phyloP scores from a whole-genome alignment of 1,139 yeast genomes.

The Diutina ranongensis region DNA sequence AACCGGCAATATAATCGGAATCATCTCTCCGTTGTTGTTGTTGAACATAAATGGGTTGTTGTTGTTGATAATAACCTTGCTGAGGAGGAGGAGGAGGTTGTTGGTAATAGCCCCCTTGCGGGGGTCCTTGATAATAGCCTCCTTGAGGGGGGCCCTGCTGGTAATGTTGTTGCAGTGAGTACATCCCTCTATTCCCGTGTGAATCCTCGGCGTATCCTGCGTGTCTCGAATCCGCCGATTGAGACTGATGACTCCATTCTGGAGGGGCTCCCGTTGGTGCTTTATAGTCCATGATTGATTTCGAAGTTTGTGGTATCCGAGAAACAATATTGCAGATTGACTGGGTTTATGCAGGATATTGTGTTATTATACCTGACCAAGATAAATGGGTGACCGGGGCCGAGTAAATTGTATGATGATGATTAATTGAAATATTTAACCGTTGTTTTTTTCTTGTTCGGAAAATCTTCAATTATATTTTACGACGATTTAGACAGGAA shows the following conservation, averaged over 20 bases:
- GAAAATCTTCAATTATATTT: too few species aligned
- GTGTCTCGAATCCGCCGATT: slow-evolving; percentile 16
- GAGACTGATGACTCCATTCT: slow-evolving; percentile 21
- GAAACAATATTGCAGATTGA: too few species aligned
- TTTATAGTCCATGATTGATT: slow-evolving; percentile 13
- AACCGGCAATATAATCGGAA: slow-evolving; percentile 50
- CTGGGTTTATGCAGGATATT: too few species aligned
- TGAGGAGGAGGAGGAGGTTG: slow-evolving; percentile 8
- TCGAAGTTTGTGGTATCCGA: too few species aligned
- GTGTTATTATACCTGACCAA: too few species aligned
- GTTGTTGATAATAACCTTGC: slow-evolving; percentile 28
- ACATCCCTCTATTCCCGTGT: slow-evolving; percentile 1
- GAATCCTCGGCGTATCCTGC: slow-evolving; percentile 5
- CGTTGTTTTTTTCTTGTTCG: too few species aligned
- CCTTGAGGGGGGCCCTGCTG: slow-evolving; percentile 6
- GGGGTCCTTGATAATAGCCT: slow-evolving; percentile 10
- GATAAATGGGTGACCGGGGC: too few species aligned
- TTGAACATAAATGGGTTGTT: slow-evolving; percentile 43
- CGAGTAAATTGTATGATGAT: too few species aligned
- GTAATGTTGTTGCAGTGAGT: not conserved
- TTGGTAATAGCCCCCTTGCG: slow-evolving; percentile 15
- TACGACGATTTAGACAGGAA: too few species aligned
- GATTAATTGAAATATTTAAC: too few species aligned
- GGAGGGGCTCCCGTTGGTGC: slow-evolving; percentile 41
- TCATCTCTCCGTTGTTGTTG: slow-evolving; percentile 32